Base-by-base conservation (phyloP, 2,329 filamentous ascomycete genomes). In the Colletotrichum sp. region DNA sequence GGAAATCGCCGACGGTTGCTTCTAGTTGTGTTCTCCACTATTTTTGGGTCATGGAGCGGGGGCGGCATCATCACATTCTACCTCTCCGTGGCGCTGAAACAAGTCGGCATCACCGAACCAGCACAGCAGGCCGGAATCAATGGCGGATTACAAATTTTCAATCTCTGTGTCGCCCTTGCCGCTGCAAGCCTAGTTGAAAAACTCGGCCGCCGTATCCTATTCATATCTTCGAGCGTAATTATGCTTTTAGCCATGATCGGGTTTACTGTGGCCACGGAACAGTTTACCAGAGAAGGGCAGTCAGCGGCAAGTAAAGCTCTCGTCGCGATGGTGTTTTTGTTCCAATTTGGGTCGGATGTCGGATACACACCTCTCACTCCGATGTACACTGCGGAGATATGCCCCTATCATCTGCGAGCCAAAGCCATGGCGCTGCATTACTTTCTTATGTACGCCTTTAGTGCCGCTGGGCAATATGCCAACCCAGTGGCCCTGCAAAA, bases 191-290 rank as follows among this genome's bases (percentile, higher is more conserved):
- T 79, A 36, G 80, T 82, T 3, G 82, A 83, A 55, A 78, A 78
- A 12, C 76, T 81, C 16, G 81, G 80, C 7, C 80, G 81, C 8
- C 79, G 81, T 5, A 75, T 77, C 9, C 63, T 78, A 6, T 77
- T 82, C 13, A 78, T 78, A 57, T 75, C 79, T 15, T 76, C 78
- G 5, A 76, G 75, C 18, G 28, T 76, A 3, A 78, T 80, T 5
- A 79, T 85, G 81, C 71, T 86, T 2, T 36, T 79, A 3, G 79
- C 83, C 5, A 85, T 85, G 30, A 81, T 81, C 7, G 79, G 79
- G 2, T 83, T 83, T 81, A 86, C 83, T 0, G 79, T 83, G 24
- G 79, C 81, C 10, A 83, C 84, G 1, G 83, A 82, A 0, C 75
- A 79, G 9, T 85, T 82, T 72, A 79, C 80, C 7, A 75, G 81